phyloP scores from a whole-genome alignment of 331 rosid genomes.

The Rhamnella rubrinervis region DNA sequence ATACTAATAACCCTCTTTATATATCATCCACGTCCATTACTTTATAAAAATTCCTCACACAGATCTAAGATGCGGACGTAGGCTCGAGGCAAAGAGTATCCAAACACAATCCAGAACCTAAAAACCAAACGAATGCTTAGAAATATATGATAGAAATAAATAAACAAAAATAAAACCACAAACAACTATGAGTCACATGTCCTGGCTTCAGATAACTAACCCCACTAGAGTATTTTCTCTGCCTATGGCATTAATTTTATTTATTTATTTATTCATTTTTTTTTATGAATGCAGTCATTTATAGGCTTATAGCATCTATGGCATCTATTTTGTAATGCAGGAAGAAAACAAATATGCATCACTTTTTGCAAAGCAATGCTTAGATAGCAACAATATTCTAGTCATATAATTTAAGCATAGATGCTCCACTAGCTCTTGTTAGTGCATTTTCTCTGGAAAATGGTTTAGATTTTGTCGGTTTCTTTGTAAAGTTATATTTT shows the following conservation, averaged over 20 bases:
- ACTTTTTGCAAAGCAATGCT: slow-evolving; percentile 11
- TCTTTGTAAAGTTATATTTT: no score
- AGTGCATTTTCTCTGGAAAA: not conserved
- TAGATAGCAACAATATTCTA: slow-evolving; percentile 19
- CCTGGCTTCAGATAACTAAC: not conserved
- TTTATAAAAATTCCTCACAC: not conserved
- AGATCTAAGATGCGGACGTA: not conserved
- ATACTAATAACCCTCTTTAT: no score
- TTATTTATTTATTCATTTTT: no score
- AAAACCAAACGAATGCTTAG: not conserved
- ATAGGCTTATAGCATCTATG: no score
- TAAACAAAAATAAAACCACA: no score
- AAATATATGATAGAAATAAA: not conserved
- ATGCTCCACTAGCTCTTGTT: slow-evolving; percentile 12
- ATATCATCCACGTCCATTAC: no score
- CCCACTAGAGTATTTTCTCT: not conserved
- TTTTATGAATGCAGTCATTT: no score
- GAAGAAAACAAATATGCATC: slow-evolving; percentile 6
- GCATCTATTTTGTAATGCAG: no score
- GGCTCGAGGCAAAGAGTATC: not conserved
- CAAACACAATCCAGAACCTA: not conserved
- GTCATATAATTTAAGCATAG: not conserved
- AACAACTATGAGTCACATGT: not conserved
- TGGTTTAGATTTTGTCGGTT: not conserved
- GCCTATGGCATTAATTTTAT: not conserved